Evolutionary conservation across 768 basidiomycete genomes (phyloP).

Genomic region (Leccinum pellstonianum): DNA sequence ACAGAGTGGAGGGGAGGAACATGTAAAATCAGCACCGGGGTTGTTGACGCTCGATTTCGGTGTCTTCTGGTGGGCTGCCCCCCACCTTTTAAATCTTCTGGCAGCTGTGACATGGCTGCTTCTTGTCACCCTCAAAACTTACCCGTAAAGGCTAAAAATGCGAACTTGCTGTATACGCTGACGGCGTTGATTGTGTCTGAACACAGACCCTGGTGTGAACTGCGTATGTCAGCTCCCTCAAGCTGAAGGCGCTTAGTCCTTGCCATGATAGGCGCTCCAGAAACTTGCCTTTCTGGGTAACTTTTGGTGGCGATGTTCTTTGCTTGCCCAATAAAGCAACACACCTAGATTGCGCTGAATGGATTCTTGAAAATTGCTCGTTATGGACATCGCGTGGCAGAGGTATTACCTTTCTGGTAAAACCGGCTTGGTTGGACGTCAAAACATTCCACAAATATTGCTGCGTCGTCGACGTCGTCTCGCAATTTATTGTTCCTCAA

Average conservation of each 20-base stretch:
- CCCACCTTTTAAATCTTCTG: conserved; percentile 27
- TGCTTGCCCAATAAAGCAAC: conserved; percentile 22
- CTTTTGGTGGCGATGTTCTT: conserved; percentile 20
- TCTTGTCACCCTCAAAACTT: conserved; percentile 22
- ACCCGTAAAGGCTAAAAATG: conserved; percentile 26
- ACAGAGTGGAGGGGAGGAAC: not conserved
- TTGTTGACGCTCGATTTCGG: conserved; percentile 10
- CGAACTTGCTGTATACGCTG: conserved; percentile 19
- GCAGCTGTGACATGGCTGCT: conserved; percentile 18
- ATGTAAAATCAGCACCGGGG: conserved; percentile 1
- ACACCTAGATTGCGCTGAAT: conserved; percentile 18
- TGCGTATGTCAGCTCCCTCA: conserved; percentile 29
- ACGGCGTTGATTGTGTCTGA: conserved; percentile 27
- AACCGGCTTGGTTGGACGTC: not conserved
- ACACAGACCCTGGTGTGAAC: conserved; percentile 29
- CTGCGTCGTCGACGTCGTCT: not conserved
- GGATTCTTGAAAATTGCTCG: conserved; percentile 17
- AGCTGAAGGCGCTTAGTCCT: conserved; percentile 5
- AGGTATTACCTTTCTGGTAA: conserved; percentile 4
- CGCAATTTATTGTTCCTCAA: not conserved
- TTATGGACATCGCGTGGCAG: conserved; percentile 15
- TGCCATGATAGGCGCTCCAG: not conserved
- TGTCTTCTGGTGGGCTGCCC: conserved; percentile 17
- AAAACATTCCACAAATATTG: not conserved
- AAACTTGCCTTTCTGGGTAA: conserved; percentile 27